phyloP scores from a whole-genome alignment of 345 rosid species.

The Populus simonii region DNA sequence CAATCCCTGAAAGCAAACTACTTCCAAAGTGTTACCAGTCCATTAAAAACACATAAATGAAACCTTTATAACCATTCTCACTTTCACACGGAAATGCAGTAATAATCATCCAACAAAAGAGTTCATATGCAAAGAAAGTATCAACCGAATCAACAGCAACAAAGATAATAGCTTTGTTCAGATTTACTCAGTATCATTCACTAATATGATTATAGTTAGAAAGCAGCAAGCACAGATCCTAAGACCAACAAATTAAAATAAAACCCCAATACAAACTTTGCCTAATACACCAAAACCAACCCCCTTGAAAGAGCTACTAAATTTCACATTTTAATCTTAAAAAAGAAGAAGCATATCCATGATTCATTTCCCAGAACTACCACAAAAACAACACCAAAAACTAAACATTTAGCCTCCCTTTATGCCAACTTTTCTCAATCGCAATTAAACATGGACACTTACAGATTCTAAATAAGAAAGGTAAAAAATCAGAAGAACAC shows the following conservation, averaged over 20 bases:
- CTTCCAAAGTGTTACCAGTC: conserved; percentile 60
- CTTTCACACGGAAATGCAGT: background rate
- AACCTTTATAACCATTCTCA: conserved; percentile 5
- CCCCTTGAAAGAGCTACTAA: background rate
- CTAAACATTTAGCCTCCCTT: background rate
- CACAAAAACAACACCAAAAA: background rate
- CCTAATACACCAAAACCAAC: background rate
- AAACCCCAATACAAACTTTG: background rate
- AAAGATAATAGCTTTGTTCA: background rate
- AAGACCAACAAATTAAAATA: no score
- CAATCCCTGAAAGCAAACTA: conserved; percentile 83
- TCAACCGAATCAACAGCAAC: background rate
- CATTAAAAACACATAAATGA: conserved; percentile 24
- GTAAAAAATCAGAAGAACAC: background rate
- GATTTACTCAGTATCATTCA: background rate
- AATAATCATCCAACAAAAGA: background rate
- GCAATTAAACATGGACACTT: background rate
- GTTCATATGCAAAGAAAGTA: background rate
- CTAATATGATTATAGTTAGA: background rate
- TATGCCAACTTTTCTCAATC: background rate
- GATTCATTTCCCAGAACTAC: background rate
- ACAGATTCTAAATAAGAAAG: background rate
- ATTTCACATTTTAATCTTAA: background rate
- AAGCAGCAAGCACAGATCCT: no score
- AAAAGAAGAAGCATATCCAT: background rate